Percentiles rank a stretch among this genome's conserved stretches.
phyloP scores from a whole-genome alignment of 768 basidiomycete species.

The Mycena rosella region DNA sequence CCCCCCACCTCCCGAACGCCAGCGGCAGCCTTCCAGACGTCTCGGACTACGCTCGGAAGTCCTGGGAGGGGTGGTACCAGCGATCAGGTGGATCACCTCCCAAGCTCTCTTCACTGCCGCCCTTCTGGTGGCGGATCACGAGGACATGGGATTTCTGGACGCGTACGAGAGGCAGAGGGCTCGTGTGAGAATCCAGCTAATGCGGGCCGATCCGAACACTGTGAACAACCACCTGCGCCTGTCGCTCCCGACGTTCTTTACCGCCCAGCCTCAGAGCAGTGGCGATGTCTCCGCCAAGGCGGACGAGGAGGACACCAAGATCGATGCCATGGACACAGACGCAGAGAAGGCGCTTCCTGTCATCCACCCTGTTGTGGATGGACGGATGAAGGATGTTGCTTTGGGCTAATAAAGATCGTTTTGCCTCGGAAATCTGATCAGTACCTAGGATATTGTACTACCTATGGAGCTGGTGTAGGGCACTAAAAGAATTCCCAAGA shows the following conservation, averaged over 20 bases:
- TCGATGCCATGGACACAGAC: slow-evolving; percentile 15
- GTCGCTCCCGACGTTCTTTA: slow-evolving; percentile 24
- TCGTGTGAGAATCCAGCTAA: slow-evolving; percentile 29
- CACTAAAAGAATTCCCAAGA: no score
- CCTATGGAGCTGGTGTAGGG: no score
- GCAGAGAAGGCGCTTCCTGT: slow-evolving; percentile 43
- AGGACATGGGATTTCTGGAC: slow-evolving; percentile 30
- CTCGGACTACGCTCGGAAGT: slow-evolving; percentile 20
- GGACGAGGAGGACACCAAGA: slow-evolving; percentile 28
- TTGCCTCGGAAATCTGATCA: not conserved
- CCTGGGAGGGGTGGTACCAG: slow-evolving; percentile 22
- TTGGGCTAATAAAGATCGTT: slow-evolving; percentile 10
- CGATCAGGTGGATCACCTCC: slow-evolving; percentile 28
- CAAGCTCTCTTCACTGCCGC: slow-evolving; percentile 27
- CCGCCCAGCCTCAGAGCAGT: slow-evolving; percentile 16
- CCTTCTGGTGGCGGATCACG: slow-evolving; percentile 28
- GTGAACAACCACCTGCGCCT: slow-evolving; percentile 22
- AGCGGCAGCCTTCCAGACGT: slow-evolving; percentile 17
- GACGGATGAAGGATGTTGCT: slow-evolving; percentile 46
- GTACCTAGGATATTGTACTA: slow-evolving; percentile 5
- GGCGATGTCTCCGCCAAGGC: slow-evolving; percentile 15
- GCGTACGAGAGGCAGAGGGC: slow-evolving; percentile 49
- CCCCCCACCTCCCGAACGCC: slow-evolving; percentile 8
- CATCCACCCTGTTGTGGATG: slow-evolving; percentile 51
- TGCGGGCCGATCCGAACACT: slow-evolving; percentile 23